Evolutionary conservation across 257 asterid genomes (phyloP).

Genomic region (Coffea canephora): DNA sequence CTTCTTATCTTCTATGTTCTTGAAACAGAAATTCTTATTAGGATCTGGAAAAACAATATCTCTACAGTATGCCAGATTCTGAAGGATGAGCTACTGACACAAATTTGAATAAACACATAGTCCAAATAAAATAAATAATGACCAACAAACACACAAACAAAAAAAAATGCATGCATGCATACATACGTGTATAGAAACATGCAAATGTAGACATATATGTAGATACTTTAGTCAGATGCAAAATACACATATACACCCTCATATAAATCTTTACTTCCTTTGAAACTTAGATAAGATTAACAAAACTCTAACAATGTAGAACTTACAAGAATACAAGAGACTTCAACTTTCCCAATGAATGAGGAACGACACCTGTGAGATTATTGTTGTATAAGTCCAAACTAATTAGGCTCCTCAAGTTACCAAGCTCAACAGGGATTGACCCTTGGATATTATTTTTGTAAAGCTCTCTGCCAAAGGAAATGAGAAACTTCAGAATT

Average conservation of each 20-base stretch:
- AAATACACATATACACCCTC: background rate
- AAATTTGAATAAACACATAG: background rate
- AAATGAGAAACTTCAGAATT: conserved; percentile 9
- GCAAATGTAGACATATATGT: too few species aligned
- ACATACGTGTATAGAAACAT: too few species aligned
- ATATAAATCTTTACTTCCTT: background rate
- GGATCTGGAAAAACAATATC: background rate
- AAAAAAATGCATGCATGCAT: background rate
- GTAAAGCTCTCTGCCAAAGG: conserved; percentile 74
- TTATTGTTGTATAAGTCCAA: conserved; percentile 95
- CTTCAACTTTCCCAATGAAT: conserved; percentile 73
- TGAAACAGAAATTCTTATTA: background rate
- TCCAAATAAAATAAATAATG: background rate
- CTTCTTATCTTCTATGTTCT: background rate
- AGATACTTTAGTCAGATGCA: too few species aligned
- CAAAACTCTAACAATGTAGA: background rate
- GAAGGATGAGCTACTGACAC: background rate
- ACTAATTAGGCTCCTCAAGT: conserved; percentile 80
- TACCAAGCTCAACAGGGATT: conserved; percentile 83
- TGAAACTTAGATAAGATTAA: background rate
- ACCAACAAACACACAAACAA: background rate
- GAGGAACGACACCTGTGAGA: conserved; percentile 69
- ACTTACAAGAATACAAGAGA: conserved; percentile 88
- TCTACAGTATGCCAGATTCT: background rate
- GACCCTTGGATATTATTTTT: conserved; percentile 78